Percentiles rank a stretch among this genome's conserved stretches.
Conservation (phyloP, 2,329 filamentous ascomycete species). For the Curvularia sp. region DNA sequence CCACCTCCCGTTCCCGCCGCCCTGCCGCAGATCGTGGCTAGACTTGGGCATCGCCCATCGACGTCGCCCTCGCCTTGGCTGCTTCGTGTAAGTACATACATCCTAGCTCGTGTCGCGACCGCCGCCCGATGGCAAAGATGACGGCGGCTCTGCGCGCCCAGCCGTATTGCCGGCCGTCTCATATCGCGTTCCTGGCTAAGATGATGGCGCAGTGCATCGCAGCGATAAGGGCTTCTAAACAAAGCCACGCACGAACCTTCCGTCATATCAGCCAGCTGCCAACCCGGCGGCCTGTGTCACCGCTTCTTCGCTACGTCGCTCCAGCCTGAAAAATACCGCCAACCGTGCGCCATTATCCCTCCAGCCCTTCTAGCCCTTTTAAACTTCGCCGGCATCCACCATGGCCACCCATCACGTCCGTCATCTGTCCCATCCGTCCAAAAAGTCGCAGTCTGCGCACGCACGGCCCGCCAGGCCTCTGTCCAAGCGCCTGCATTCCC, state of each 20-base stretch:
- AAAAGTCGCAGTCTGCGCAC: constrained; percentile 46
- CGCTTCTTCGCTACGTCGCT: constrained; percentile 40
- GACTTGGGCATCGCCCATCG: constrained; percentile 7
- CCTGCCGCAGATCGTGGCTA: constrained; percentile 22
- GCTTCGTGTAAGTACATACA: constrained; percentile 31
- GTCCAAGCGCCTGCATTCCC: constrained; percentile 44
- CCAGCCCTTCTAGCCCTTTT: constrained; percentile 42
- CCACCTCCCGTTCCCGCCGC: constrained; percentile 19
- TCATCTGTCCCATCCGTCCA: constrained; percentile 44
- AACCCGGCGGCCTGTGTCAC: constrained; percentile 46
- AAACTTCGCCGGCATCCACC: constrained; percentile 46
- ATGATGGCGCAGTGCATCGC: constrained; percentile 37
- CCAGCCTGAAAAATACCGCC: constrained; percentile 38
- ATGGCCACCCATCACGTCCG: constrained; percentile 46
- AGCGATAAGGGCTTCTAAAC: constrained; percentile 46
- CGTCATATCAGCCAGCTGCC: constrained; percentile 45
- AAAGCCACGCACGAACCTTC: constrained; percentile 48
- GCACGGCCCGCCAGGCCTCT: constrained; percentile 44
- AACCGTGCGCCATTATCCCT: constrained; percentile 40
- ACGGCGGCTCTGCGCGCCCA: constrained; percentile 8
- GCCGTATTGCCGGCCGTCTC: not conserved
- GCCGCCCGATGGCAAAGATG: not conserved
- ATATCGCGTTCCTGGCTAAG: constrained; percentile 45
- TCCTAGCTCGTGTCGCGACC: too few species aligned
- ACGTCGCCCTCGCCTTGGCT: constrained; percentile 34